Conservation (phyloP, 2,329 filamentous ascomycete genomes). For the Rosellinia necatrix region DNA sequence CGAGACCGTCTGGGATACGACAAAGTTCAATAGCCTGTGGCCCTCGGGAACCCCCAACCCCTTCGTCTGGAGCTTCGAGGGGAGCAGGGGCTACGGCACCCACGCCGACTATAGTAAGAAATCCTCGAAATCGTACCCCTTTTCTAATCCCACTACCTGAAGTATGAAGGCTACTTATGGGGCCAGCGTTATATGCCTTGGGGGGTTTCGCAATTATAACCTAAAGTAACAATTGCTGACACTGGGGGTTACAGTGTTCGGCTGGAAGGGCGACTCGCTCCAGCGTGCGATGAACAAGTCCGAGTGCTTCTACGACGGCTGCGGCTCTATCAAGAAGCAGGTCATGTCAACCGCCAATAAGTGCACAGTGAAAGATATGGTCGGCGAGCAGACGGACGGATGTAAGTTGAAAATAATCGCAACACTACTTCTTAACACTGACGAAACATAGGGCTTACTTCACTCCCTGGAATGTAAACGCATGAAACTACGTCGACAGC, state of each 20-base stretch:
- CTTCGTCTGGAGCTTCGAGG: constrained; percentile 42
- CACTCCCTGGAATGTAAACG: constrained; percentile 31
- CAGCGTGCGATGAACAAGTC: constrained; percentile 46
- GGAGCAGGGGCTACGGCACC: constrained; percentile 43
- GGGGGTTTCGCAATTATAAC: no score
- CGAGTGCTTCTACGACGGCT: constrained; percentile 48
- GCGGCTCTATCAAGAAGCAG: constrained; percentile 42
- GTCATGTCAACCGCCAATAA: constrained; percentile 38
- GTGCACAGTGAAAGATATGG: constrained; percentile 39
- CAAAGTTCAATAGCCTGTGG: constrained; percentile 47
- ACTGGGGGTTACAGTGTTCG: constrained; percentile 37
- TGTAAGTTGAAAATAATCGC: constrained; percentile 35
- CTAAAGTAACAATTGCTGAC: neutral
- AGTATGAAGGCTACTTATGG: no score
- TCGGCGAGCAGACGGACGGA: constrained; percentile 40
- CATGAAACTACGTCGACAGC: no score
- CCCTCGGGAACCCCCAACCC: constrained; percentile 41
- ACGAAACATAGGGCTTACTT: constrained; percentile 30
- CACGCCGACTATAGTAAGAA: constrained; percentile 41
- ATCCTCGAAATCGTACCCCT: no score
- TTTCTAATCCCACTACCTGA: no score
- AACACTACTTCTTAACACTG: constrained; percentile 11
- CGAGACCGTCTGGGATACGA: constrained; percentile 53
- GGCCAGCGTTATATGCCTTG: no score
- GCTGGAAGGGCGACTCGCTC: constrained; percentile 41